A percentile compares a stretch with the other conserved stretches of the same genome.
Evolutionary conservation across 352 stramenopile species (phyloP).

Genomic region (Globisporangium middletonii): DNA sequence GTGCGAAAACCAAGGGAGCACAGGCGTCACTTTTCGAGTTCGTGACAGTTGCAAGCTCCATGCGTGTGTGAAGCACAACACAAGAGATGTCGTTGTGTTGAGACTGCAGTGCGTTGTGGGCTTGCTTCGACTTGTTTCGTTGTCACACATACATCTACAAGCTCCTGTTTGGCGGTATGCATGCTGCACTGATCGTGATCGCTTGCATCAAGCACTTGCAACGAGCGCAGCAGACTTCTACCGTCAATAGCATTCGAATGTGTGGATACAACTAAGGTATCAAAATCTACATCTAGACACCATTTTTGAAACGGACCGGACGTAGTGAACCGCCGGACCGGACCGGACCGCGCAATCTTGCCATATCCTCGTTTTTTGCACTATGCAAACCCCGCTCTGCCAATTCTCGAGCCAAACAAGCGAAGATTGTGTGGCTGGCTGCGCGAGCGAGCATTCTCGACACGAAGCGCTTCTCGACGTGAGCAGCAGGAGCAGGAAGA

Average conservation of each 20-base stretch:
- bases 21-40: too few species aligned
- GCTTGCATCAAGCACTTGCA: not conserved
- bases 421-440: constrained; percentile 20
- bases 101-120: too few species aligned
- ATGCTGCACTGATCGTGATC: too few species aligned
- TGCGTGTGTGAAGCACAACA: too few species aligned
- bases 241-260: not conserved
- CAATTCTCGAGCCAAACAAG: not conserved
- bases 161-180: too few species aligned
- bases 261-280: not conserved
- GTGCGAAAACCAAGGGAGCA: not conserved
- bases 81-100: too few species aligned
- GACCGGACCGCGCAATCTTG: too few species aligned
- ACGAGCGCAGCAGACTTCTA: not conserved
- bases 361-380: not conserved
- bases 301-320: not conserved
- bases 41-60: too few species aligned
- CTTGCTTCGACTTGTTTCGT: too few species aligned
- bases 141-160: too few species aligned
- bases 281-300: not conserved
- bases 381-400: not conserved
- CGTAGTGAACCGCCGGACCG: too few species aligned
- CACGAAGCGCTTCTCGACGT: constrained; percentile 6
- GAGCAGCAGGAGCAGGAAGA: constrained; percentile 1
- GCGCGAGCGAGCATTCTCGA: constrained; percentile 16